Base-by-base conservation (phyloP, 2,329 filamentous ascomycete species). In the Sporothrix variecibatus region DNA sequence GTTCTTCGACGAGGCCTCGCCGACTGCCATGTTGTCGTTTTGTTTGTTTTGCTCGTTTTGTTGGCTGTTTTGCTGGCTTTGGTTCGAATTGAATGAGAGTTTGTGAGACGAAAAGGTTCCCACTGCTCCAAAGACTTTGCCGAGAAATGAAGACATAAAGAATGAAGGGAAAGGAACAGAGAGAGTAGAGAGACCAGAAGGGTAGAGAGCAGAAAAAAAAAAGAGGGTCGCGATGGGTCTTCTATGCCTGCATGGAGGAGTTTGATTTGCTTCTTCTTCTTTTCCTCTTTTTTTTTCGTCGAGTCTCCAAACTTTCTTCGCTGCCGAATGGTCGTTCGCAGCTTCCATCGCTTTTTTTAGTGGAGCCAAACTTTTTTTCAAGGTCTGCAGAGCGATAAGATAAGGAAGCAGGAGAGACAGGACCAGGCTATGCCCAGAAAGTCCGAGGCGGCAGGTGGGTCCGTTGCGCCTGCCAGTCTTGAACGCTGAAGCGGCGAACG, bases 61-160 rank as follows among this genome's bases (percentile, higher is more conserved):
- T 20, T 28, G 43, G 12, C 46, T 17, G 1, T 73, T 56, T n/a
- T 64, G 26, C 23, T 56, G 17, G 7, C 4, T 4, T 38, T 67
- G 23, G 12, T 11, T 9, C 12, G 65, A 43, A 43, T 38, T 58
- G n/a, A 53, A 43, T 26, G 72, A 68, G 15, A 43, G 34, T 38
- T 73, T 73, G 9, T 49, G 60, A 9, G 72, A 65, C 40, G 72
- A 73, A 20, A 74, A 72, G 8, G 72, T 69, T 23, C 69, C 56
- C 9, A 75, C 23, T 11, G 72, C 72, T 31, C 69, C 64, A 23
- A 75, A 28, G n/a, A 75, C 70, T 49, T 74, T 75, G 53, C 74
- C 74, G 64, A 75, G 43, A 43, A 75, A 72, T 9, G 72, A 49
- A 58, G 74, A 73, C 74, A 75, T 75, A 12, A 28, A 49, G 49